Percentiles rank a stretch among this genome's conserved stretches.
These are phyloP conservation scores for Adansonia grandidieri DNA, from an alignment of 441 rosid genomes.

Conservation along the genomic window DNA sequence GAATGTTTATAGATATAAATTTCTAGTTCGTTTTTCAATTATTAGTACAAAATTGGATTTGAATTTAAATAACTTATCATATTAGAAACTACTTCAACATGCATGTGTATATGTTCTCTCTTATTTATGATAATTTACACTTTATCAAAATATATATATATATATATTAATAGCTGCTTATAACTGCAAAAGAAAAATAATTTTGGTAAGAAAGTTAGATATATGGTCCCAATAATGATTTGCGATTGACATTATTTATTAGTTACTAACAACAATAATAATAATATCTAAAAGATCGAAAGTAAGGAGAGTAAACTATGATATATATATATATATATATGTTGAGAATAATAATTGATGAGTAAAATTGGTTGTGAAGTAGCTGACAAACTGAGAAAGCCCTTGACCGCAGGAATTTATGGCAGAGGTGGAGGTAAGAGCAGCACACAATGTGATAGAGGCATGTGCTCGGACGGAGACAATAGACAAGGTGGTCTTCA, in stretches of 20 bases:
- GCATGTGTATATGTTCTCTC: too few relatives aligned
- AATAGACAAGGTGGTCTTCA: conserved; percentile 66
- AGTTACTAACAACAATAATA: background rate
- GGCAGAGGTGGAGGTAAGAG: conserved; percentile 69
- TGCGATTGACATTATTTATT: background rate
- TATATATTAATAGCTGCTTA: too few relatives aligned
- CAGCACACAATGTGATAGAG: conserved; percentile 71
- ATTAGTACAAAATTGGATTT: too few relatives aligned
- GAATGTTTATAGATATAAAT: too few relatives aligned
- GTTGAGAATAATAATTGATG: background rate
- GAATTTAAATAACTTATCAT: too few relatives aligned
- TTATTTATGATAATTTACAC: too few relatives aligned
- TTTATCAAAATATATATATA: too few relatives aligned
- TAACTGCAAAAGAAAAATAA: too few relatives aligned
- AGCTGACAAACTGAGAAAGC: background rate
- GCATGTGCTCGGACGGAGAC: conserved; percentile 70
- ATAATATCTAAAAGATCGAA: background rate
- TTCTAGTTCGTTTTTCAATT: too few relatives aligned
- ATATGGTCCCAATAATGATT: too few relatives aligned
- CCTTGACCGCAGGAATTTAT: conserved; percentile 48
- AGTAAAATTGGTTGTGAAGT: background rate
- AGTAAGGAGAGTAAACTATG: background rate
- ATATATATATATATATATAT: background rate
- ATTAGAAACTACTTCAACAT: too few relatives aligned
- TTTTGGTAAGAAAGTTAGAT: too few relatives aligned